Evolutionary conservation across 345 rosid species (phyloP).

Genomic region (Acer campestre): DNA sequence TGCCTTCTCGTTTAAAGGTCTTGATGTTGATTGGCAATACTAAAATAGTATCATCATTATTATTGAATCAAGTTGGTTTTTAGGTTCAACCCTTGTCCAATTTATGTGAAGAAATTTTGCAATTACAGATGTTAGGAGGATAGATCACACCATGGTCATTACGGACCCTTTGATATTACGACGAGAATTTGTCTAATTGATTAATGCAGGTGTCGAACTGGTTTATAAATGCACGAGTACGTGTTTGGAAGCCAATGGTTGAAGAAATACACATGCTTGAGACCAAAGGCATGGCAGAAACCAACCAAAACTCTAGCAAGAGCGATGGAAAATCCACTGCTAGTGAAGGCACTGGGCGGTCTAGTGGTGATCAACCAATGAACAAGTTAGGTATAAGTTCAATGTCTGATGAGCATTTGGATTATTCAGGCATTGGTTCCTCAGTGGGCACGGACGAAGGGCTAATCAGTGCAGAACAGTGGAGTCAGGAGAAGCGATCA

Average conservation of each 20-base stretch:
- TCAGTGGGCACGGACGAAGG: slow-evolving; percentile 20
- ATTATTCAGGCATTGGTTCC: slow-evolving; percentile 22
- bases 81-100: neutral
- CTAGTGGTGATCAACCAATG: slow-evolving; percentile 23
- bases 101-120: neutral
- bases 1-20: neutral
- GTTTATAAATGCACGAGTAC: slow-evolving; percentile 69
- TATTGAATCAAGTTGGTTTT: neutral
- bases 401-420: slow-evolving; percentile 26
- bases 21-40: neutral
- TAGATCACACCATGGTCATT: neutral
- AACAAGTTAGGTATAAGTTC: slow-evolving; percentile 24
- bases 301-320: slow-evolving; percentile 21
- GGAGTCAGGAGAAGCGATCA: slow-evolving; percentile 49
- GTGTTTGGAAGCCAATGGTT: slow-evolving; percentile 72
- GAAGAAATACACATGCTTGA: slow-evolving; percentile 65
- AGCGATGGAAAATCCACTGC: slow-evolving; percentile 20
- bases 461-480: slow-evolving; percentile 18
- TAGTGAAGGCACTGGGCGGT: slow-evolving; percentile 24
- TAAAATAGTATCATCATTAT: neutral
- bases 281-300: slow-evolving; percentile 40
- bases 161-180: neutral
- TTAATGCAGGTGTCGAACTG: slow-evolving; percentile 59
- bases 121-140: neutral
- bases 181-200: neutral